Conservation (phyloP, 805 yeast genomes). For the Ascoidea asiatica region DNA sequence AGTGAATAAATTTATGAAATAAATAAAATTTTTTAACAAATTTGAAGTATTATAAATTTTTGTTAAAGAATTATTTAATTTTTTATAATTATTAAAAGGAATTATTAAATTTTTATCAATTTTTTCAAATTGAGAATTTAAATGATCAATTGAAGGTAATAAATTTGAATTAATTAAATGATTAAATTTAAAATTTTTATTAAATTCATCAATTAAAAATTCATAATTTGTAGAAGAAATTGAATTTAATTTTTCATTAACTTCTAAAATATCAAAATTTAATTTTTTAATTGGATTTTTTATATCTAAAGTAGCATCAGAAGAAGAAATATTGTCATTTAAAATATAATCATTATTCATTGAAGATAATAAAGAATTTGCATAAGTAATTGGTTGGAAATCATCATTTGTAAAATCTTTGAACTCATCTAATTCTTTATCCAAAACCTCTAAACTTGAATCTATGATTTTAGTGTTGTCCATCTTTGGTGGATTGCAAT, state of each 20-base stretch:
- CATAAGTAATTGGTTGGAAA: no score
- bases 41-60: constrained; percentile 23
- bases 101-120: constrained; percentile 22
- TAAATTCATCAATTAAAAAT: constrained; percentile 21
- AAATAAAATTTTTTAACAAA: constrained; percentile 24
- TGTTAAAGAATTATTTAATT: constrained; percentile 22
- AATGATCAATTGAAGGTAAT: constrained; percentile 19
- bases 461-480: no score
- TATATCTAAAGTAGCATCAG: no score
- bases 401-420: no score
- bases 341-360: no score
- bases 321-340: no score
- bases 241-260: constrained; percentile 23
- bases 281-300: constrained; percentile 27
- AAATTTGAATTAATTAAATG: constrained; percentile 14
- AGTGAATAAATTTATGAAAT: constrained; percentile 21
- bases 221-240: constrained; percentile 23
- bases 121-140: constrained; percentile 20
- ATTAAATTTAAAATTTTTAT: constrained; percentile 19
- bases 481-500: no score
- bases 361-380: no score
- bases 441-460: no score
- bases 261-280: constrained; percentile 27
- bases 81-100: constrained; percentile 26
- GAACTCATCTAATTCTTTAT: no score